Base-by-base conservation (phyloP, 2,329 filamentous ascomycete species). In the Orbilia ellipsospora region DNA sequence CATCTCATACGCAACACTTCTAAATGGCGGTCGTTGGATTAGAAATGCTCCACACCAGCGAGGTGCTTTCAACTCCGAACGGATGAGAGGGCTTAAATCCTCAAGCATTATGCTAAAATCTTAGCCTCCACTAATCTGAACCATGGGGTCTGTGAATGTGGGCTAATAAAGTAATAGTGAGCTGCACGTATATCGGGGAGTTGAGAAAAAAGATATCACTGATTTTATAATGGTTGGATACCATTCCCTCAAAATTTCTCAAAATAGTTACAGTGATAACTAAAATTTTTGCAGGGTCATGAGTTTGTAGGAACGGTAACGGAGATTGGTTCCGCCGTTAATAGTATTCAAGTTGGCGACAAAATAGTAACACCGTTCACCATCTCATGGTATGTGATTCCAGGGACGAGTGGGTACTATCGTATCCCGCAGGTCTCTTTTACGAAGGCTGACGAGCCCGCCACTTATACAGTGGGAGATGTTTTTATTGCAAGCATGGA, bases 321-420 rank as follows among this genome's bases (percentile, higher is more conserved):
- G 40, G 88, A 91, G 77, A 84, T 86, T 52, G 93, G 93, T 0
- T 83, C 86, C 15, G 86, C 84, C 1, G 92, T 97, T 54, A 89
- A 87, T 79, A 88, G 86, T 0, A 85, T 96, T 77, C 84, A 88
- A 77, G 84, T 90, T 62, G 93, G 93, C 4, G 93, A 97, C 82
- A 88, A 88, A 79, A 86, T 97, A 36, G 92, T 97, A 18, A 88
- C 90, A 23, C 92, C 94, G 0, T 97, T 97, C 82, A 97, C 93
- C 23, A 86, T 88, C 36, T 93, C 90, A 15, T 94, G 92, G 88
- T 91, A 84, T 73, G 86, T 82, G 23, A 18, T 57, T 20, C 15
- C 16, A 40, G 6, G 13, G 15, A 15, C 42, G 31, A 59, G 20
- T 51, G 23, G 40, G 8, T 40, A 20, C 40, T 40, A 55, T 31